Base-by-base conservation (phyloP, 371 early-diverging fungal genomes). In the Rhizopus stolonifer region DNA sequence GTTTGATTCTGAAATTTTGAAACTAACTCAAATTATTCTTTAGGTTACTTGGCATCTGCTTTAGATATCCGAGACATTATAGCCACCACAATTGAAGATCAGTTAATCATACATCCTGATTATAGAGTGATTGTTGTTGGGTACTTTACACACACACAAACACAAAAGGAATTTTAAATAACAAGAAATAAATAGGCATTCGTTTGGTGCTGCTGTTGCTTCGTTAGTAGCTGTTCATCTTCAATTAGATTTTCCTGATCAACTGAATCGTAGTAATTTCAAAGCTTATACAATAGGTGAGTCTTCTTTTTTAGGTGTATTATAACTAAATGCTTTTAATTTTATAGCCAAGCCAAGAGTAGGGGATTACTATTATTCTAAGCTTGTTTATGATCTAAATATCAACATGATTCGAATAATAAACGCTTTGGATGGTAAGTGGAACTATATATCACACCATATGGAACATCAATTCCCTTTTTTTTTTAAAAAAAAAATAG, bases 121-220 rank as follows among this genome's bases (percentile, higher is more conserved):
- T 56, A 52, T 29, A 42, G 32, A 13, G 31, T 56, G 0, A 18
- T 46, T 34, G 39, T 56, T 11, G 29, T 51, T 31, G 61, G 56
- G 61, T 56, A 19, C 15, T 9, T 10, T 4, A 2, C 45, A 1
- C 18, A n/a, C 15, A 24, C 14, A 11, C 4, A 25, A 7, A 7
- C 0, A 24, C 8, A 18, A 29, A 40, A n/a, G n/a, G n/a, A n/a
- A n/a, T n/a, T n/a, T n/a, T n/a, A 53, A 22, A 33, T 4, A 38
- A 14, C 7, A 8, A 8, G n/a, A n/a, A n/a, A n/a, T n/a, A 38
- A 14, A 0, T 48, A 61, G 61, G 7, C 61, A 61, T 31, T 61
- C 61, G 4, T 61, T 52, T 44, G 61, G 61, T 23, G 56, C 48
- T n/a, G 56, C 44, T 11, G 52, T 61, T 1, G 52, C 48, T 15